These are phyloP conservation scores for Coelastrella sp. DNA, from an alignment of 139 green algal species.

Conservation along the genomic window DNA sequence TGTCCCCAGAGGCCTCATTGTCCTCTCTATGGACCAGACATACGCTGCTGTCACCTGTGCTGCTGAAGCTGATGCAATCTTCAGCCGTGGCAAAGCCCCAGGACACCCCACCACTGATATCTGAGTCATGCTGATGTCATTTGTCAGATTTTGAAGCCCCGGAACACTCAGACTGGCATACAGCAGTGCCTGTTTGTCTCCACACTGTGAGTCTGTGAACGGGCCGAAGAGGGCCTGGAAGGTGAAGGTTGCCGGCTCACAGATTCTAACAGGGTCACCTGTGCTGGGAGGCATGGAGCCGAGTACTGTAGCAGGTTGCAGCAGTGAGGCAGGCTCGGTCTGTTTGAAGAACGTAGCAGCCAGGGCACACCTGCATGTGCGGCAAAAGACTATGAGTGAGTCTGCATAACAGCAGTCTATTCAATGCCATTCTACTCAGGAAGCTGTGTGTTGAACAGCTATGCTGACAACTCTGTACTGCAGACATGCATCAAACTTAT, in stretches of 20 bases:
- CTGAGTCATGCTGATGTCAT: conserved; percentile 11
- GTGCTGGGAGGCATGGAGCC: not conserved
- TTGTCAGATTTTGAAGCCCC: not conserved
- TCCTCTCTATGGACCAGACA: conserved; percentile 18
- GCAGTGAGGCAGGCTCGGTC: not conserved
- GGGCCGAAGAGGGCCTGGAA: conserved; percentile 17
- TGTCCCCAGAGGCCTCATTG: not conserved
- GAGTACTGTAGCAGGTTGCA: not conserved
- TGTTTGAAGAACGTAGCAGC: not conserved
- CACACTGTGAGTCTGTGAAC: not conserved
- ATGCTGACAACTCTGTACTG: no score
- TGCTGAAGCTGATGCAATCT: not conserved
- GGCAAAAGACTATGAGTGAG: no score
- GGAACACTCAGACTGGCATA: not conserved
- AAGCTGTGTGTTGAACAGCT: no score
- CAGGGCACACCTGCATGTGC: not conserved
- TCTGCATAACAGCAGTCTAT: no score
- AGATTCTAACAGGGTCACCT: not conserved
- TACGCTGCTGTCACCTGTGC: not conserved
- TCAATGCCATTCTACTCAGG: no score
- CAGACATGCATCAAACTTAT: no score
- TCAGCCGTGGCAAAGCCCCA: not conserved
- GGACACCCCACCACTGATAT: conserved; percentile 21
- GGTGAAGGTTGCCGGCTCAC: conserved; percentile 8
- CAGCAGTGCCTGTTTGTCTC: not conserved